A percentile compares a stretch with the other conserved stretches of the same genome.
phyloP scores from a whole-genome alignment of 495 filamentous ascomycete species.

The Apiosordaria backusii region DNA sequence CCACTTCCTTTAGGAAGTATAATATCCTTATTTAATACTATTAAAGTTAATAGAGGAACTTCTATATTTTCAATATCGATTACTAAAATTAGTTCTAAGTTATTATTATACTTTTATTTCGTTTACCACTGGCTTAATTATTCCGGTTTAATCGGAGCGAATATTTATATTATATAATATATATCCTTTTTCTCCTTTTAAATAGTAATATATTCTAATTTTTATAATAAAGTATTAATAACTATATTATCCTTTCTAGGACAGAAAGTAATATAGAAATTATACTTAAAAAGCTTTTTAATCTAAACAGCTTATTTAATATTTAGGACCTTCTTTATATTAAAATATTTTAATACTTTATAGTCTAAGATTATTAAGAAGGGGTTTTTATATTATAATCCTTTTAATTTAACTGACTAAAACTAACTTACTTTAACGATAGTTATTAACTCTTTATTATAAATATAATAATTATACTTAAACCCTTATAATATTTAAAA shows the following conservation, averaged over 20 bases:
- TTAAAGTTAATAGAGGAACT: neutral
- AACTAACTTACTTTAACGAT: neutral
- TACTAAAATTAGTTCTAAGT: neutral
- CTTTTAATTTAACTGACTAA: neutral
- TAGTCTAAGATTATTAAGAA: neutral
- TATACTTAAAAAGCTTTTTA: neutral
- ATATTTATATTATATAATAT: neutral
- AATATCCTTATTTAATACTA: neutral
- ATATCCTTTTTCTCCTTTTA: neutral
- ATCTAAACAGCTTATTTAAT: neutral
- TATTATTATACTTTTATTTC: neutral
- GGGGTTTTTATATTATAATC: neutral
- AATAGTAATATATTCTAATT: neutral
- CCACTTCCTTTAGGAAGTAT: neutral
- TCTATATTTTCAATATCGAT: neutral
- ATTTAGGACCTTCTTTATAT: neutral
- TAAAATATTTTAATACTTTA: neutral
- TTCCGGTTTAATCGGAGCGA: neutral
- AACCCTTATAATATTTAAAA: neutral
- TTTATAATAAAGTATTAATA: neutral
- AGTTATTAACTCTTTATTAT: slow-evolving; percentile 10
- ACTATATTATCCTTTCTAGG: neutral
- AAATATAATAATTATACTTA: slow-evolving; percentile 7
- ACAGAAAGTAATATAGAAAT: neutral
- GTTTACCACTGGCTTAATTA: neutral